These are phyloP conservation scores for Seiridium unicorne DNA, from an alignment of 2,329 filamentous ascomycete species.

Conservation along the genomic window DNA sequence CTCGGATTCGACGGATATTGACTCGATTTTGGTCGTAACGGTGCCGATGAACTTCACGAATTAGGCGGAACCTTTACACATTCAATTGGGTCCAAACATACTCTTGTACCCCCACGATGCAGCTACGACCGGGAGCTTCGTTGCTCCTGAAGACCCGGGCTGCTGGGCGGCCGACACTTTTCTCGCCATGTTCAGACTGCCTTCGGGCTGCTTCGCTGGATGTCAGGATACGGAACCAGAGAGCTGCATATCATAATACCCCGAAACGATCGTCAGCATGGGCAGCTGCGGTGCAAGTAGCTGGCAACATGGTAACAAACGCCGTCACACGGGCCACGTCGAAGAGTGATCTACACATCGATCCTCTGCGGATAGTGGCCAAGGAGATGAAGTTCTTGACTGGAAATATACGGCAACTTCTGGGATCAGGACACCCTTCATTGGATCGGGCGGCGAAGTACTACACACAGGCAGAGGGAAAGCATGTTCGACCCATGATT, in stretches of 20 bases:
- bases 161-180: constrained; percentile 29
- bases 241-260: constrained; percentile 42
- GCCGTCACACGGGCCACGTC: constrained; percentile 57
- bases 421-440: constrained; percentile 91
- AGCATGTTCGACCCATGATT: constrained; percentile 91
- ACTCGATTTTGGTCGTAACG: too few species aligned
- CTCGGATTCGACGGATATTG: not conserved
- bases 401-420: constrained; percentile 87
- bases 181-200: constrained; percentile 39
- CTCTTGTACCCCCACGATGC: constrained; percentile 39
- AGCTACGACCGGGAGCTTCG: constrained; percentile 52
- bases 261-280: constrained; percentile 60
- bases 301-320: constrained; percentile 69
- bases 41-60: not conserved
- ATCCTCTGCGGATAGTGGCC: constrained; percentile 85
- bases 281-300: constrained; percentile 70
- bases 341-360: constrained; percentile 66
- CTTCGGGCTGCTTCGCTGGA: constrained; percentile 28
- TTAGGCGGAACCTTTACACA: not conserved
- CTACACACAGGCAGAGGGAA: constrained; percentile 94
- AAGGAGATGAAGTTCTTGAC: constrained; percentile 97
- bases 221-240: constrained; percentile 29
- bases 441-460: constrained; percentile 96
- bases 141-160: constrained; percentile 42
- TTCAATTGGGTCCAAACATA: constrained; percentile 1